phyloP scores from a whole-genome alignment of 768 basidiomycete species.

The Termitomyces titanicus region DNA sequence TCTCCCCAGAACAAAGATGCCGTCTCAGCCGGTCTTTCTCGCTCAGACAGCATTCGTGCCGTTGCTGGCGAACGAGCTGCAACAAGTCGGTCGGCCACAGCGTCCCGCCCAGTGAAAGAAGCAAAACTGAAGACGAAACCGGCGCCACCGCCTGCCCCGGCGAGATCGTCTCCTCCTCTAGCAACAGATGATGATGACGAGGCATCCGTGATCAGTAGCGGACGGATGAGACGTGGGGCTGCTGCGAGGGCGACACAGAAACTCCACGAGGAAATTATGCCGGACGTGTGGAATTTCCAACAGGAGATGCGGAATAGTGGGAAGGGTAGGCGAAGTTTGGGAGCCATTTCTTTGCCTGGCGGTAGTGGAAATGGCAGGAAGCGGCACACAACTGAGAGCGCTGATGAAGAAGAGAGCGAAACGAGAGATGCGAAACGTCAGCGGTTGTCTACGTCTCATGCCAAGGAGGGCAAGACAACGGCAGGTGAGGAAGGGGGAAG shows the following conservation, averaged over 20 bases:
- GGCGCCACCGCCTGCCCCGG: neutral
- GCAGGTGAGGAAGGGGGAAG: conserved; percentile 6
- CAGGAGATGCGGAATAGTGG: conserved; percentile 54
- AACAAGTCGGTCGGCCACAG: conserved; percentile 8
- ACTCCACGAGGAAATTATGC: conserved; percentile 70
- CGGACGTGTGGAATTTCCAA: conserved; percentile 69
- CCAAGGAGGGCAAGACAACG: conserved; percentile 14
- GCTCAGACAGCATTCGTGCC: conserved; percentile 26
- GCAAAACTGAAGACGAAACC: conserved; percentile 9
- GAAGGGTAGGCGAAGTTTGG: conserved; percentile 30
- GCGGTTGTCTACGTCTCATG: conserved; percentile 5
- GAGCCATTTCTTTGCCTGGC: conserved; percentile 19
- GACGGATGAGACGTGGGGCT: conserved; percentile 33
- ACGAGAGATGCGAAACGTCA: conserved; percentile 6
- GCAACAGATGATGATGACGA: conserved; percentile 9
- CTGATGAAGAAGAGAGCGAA: conserved; percentile 10
- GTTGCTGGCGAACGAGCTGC: conserved; percentile 22
- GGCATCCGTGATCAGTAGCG: conserved; percentile 8
- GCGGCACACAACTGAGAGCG: conserved; percentile 2
- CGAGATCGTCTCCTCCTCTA: conserved; percentile 12
- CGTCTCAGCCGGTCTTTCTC: neutral
- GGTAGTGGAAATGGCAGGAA: conserved; percentile 11
- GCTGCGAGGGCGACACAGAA: conserved; percentile 45
- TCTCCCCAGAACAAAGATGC: neutral
- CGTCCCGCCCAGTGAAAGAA: conserved; percentile 8